These are phyloP conservation scores for Didymosphaeria variabile DNA, from an alignment of 2,329 filamentous ascomycete genomes.

Conservation along the genomic window DNA sequence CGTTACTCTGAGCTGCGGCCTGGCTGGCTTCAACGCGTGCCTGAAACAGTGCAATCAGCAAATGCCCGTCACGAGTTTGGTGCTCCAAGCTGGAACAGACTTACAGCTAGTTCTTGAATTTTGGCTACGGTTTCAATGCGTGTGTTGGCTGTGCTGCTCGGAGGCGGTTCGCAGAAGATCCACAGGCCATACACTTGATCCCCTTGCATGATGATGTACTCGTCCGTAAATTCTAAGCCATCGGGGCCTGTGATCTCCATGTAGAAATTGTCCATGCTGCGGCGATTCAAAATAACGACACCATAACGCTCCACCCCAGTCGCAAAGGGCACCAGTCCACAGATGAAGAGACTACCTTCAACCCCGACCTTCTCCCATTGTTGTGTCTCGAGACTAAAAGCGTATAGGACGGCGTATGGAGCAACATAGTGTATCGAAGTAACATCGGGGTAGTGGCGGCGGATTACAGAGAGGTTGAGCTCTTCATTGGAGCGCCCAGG, in stretches of 20 bases:
- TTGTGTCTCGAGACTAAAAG: constrained; percentile 70
- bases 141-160: constrained; percentile 62
- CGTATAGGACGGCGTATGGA: constrained; percentile 86
- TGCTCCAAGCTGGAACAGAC: neutral
- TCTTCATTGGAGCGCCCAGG: constrained; percentile 77
- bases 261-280: constrained; percentile 58
- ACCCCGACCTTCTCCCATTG: constrained; percentile 86
- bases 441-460: constrained; percentile 80
- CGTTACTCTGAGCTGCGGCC: constrained; percentile 45
- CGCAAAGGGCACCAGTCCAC: constrained; percentile 62
- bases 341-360: constrained; percentile 91
- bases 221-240: constrained; percentile 60
- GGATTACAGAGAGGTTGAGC: constrained; percentile 86
- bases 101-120: constrained; percentile 63
- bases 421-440: constrained; percentile 79
- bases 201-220: constrained; percentile 66
- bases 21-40: constrained; percentile 60
- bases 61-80: no score
- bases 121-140: constrained; percentile 62
- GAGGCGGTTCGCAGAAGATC: constrained; percentile 69
- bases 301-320: constrained; percentile 51
- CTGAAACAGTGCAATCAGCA: constrained; percentile 1
- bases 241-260: constrained; percentile 54
- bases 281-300: constrained; percentile 58
- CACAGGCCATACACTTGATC: constrained; percentile 67